Conservation (phyloP, 164 flowering plant genomes). For the Vitis riparia region DNA sequence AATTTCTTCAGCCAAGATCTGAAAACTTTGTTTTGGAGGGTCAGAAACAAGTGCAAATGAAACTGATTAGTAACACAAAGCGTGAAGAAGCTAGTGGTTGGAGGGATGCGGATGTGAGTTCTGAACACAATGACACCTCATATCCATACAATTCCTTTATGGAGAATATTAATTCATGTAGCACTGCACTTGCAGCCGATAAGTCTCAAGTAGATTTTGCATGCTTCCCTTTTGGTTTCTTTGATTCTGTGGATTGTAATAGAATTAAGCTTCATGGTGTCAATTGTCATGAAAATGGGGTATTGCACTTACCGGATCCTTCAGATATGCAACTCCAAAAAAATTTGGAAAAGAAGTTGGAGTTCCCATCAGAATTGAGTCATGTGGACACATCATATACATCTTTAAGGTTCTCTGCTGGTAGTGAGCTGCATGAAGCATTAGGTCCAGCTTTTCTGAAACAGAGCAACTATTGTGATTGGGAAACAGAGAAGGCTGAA, state of each 20-base stretch:
- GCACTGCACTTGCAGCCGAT: conserved; percentile 21
- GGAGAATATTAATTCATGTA: conserved; percentile 16
- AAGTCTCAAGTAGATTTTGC: conserved; percentile 18
- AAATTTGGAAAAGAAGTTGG: conserved; percentile 17
- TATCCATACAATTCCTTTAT: conserved; percentile 12
- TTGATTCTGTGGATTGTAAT: conserved; percentile 19
- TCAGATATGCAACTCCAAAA: conserved; percentile 28
- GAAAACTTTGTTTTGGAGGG: conserved; percentile 16
- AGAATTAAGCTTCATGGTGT: conserved; percentile 14
- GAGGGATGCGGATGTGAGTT: conserved; percentile 16
- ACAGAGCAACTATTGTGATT: conserved; percentile 20
- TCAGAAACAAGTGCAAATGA: conserved; percentile 20
- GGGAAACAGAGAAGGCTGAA: conserved; percentile 32
- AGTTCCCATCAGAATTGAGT: conserved; percentile 19
- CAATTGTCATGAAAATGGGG: conserved; percentile 18
- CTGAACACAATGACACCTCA: conserved; percentile 13
- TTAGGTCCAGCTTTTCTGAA: conserved; percentile 57
- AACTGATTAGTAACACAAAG: conserved; percentile 15
- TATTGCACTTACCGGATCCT: conserved; percentile 17
- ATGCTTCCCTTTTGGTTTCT: conserved; percentile 16
- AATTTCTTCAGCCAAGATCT: conserved; percentile 24
- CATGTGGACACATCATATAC: conserved; percentile 17
- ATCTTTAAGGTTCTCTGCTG: conserved; percentile 48
- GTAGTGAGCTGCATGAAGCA: conserved; percentile 72
- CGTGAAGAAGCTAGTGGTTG: conserved; percentile 20